These are phyloP conservation scores for Cadophora malorum DNA, from an alignment of 2,329 filamentous ascomycete species.

Conservation along the genomic window DNA sequence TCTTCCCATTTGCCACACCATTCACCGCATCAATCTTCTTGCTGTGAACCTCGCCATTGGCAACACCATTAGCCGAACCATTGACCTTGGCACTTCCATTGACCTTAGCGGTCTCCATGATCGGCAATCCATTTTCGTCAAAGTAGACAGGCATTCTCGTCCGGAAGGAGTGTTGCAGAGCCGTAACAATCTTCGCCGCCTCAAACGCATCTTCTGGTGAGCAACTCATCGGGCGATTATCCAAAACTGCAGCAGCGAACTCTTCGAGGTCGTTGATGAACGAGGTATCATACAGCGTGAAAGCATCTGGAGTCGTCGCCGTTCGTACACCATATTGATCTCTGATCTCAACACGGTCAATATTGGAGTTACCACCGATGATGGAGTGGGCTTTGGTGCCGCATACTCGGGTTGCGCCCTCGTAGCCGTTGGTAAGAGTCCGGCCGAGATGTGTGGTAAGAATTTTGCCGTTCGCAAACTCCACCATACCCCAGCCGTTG, in stretches of 20 bases:
- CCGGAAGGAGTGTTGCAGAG: conserved; percentile 1
- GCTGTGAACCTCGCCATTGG: background rate
- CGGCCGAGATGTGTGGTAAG: background rate
- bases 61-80: background rate
- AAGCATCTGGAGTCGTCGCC: background rate
- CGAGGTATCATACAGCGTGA: background rate
- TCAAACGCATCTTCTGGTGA: conserved; percentile 3
- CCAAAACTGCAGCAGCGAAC: background rate
- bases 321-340: background rate
- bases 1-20: background rate
- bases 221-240: background rate
- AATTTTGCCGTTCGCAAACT: conserved; percentile 3
- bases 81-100: too few relatives aligned
- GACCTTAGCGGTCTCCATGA: background rate
- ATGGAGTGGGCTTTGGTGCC: background rate
- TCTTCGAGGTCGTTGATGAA: background rate
- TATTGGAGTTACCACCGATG: background rate
- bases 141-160: conserved; percentile 3
- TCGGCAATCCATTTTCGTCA: background rate
- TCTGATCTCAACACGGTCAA: background rate
- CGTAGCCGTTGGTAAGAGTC: background rate
- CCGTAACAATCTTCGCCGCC: background rate
- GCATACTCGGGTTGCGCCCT: background rate
- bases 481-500: conserved; percentile 1
- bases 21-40: background rate